phyloP scores from a whole-genome alignment of 2,329 filamentous ascomycete genomes.

The Cordyceps militaris region DNA sequence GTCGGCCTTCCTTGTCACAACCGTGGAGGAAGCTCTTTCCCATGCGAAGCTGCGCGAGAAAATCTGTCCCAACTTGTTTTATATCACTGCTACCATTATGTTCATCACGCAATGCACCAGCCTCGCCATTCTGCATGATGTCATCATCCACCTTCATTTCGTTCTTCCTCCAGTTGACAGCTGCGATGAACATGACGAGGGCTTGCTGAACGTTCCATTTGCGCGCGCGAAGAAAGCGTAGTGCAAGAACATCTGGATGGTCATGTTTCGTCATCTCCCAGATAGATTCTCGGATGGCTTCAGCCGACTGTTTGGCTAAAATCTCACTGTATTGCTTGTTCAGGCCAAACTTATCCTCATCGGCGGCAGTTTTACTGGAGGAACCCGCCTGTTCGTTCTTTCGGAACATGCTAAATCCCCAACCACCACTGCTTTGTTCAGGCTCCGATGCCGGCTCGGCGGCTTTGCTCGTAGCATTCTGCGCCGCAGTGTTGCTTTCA shows the following conservation, averaged over 20 bases:
- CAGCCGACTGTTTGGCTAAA: constrained; percentile 67
- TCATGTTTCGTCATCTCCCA: constrained; percentile 96
- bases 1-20: constrained; percentile 72
- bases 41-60: constrained; percentile 74
- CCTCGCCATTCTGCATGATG: constrained; percentile 72
- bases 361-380: constrained; percentile 38
- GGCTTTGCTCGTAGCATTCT: constrained; percentile 25
- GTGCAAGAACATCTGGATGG: constrained; percentile 75
- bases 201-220: constrained; percentile 96
- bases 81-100: constrained; percentile 47
- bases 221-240: constrained; percentile 79
- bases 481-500: constrained; percentile 21
- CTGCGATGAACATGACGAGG: constrained; percentile 87
- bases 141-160: constrained; percentile 88
- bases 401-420: constrained; percentile 61
- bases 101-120: constrained; percentile 53
- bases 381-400: constrained; percentile 44
- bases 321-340: constrained; percentile 80
- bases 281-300: constrained; percentile 71
- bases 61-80: constrained; percentile 67
- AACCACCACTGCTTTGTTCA: constrained; percentile 61
- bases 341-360: constrained; percentile 89
- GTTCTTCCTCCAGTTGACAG: constrained; percentile 80
- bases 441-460: constrained; percentile 22
- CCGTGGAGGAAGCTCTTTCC: constrained; percentile 94